Conservation (phyloP, 495 filamentous ascomycete species). For the Rostrohypoxylon terebratum region DNA sequence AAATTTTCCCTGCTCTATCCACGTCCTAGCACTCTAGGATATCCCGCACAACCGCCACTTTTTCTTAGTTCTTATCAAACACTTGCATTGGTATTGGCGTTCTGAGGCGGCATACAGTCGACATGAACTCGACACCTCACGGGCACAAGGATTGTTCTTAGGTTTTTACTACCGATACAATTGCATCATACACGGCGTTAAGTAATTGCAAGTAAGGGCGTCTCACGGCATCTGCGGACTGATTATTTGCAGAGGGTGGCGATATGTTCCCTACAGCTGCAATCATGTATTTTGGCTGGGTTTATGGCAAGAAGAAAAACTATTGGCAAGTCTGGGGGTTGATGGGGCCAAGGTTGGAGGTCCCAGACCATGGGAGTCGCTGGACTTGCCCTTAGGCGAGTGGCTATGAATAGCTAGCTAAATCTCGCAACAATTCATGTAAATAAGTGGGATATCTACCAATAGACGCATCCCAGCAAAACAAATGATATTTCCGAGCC, state of each 20-base stretch:
- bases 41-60: constrained; percentile 19
- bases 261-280: constrained; percentile 1
- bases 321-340: background rate
- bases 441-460: constrained; percentile 33
- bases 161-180: constrained; percentile 31
- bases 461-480: constrained; percentile 21
- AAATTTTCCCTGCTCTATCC: constrained; percentile 25
- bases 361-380: background rate
- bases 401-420: constrained; percentile 13
- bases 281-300: constrained; percentile 10
- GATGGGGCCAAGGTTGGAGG: background rate
- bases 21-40: constrained; percentile 20
- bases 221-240: constrained; percentile 15
- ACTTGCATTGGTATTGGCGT: constrained; percentile 50
- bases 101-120: constrained; percentile 46
- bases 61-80: constrained; percentile 27
- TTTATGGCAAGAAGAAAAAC: background rate
- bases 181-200: constrained; percentile 48
- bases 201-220: constrained; percentile 30
- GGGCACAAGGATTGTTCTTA: constrained; percentile 33
- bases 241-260: constrained; percentile 1
- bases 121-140: constrained; percentile 45
- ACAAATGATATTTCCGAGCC: background rate
- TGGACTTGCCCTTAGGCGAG: background rate
- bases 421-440: constrained; percentile 8